Conservation (phyloP, 1,284 basidiomycete genomes). For the Coniophora puteana region DNA sequence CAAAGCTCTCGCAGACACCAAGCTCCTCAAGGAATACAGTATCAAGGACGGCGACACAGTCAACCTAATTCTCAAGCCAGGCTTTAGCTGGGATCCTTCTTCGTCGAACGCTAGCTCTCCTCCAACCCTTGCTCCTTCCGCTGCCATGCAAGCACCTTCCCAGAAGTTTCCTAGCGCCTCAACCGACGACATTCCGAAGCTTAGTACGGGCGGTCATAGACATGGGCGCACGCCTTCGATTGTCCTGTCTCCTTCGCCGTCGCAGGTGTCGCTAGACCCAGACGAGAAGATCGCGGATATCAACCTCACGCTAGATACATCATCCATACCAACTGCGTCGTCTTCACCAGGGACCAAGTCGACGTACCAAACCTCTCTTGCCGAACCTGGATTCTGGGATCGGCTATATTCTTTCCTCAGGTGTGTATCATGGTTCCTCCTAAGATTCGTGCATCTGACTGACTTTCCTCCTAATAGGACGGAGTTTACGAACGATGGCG, state of each 20-base stretch:
- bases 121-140: conserved; percentile 14
- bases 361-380: conserved; percentile 65
- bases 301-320: conserved; percentile 58
- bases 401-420: conserved; percentile 61
- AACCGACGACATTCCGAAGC: conserved; percentile 18
- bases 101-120: conserved; percentile 21
- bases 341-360: conserved; percentile 39
- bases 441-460: conserved; percentile 7
- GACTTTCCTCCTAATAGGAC: conserved; percentile 35
- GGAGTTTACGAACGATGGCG: conserved; percentile 51
- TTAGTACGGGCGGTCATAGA: conserved; percentile 23
- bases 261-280: conserved; percentile 32
- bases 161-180: conserved; percentile 15
- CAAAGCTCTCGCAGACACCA: conserved; percentile 83
- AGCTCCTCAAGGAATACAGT: conserved; percentile 85
- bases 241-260: conserved; percentile 71
- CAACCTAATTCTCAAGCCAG: conserved; percentile 82
- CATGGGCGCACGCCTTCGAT: conserved; percentile 71
- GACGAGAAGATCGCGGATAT: conserved; percentile 58
- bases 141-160: conserved; percentile 12
- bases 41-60: conserved; percentile 77
- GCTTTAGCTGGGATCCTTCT: conserved; percentile 61
- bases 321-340: conserved; percentile 39
- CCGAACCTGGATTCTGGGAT: conserved; percentile 76
- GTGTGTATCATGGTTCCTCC: conserved; percentile 31